These are phyloP conservation scores for Themeda triandra DNA, from an alignment of 176 grass and related monocot genomes.

Conservation along the genomic window DNA sequence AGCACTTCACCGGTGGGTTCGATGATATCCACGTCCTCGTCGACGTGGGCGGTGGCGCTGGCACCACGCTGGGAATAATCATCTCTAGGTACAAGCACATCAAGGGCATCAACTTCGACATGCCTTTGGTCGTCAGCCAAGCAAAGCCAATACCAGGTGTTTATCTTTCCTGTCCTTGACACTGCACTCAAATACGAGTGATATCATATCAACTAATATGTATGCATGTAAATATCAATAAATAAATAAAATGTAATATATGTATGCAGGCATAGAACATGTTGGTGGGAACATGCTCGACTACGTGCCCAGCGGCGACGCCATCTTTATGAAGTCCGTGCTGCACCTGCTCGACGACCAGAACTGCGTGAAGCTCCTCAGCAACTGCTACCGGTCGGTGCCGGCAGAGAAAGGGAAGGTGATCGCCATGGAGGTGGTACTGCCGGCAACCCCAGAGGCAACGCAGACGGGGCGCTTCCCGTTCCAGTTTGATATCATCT, in stretches of 20 bases:
- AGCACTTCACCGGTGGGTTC: neutral
- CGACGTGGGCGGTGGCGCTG: neutral
- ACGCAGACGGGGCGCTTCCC: neutral
- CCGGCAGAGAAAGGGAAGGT: neutral
- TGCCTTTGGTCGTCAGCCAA: neutral
- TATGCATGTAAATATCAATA: too few species aligned
- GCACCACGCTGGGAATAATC: neutral
- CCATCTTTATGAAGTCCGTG: constrained; percentile 23
- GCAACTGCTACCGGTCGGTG: neutral
- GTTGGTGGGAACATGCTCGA: constrained; percentile 30
- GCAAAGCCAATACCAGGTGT: neutral
- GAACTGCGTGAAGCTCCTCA: neutral
- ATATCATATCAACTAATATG: too few species aligned
- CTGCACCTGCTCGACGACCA: neutral
- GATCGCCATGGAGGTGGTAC: neutral
- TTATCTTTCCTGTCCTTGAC: too few species aligned
- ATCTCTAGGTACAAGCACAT: neutral
- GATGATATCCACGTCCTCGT: neutral
- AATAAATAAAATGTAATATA: too few species aligned
- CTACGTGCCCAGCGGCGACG: constrained; percentile 23
- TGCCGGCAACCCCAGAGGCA: neutral
- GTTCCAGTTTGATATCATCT: neutral
- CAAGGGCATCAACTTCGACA: neutral
- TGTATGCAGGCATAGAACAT: constrained; percentile 14
- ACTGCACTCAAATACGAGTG: too few species aligned